These are phyloP conservation scores for Xylariales sp. DNA, from an alignment of 2,329 filamentous ascomycete genomes.

Conservation along the genomic window DNA sequence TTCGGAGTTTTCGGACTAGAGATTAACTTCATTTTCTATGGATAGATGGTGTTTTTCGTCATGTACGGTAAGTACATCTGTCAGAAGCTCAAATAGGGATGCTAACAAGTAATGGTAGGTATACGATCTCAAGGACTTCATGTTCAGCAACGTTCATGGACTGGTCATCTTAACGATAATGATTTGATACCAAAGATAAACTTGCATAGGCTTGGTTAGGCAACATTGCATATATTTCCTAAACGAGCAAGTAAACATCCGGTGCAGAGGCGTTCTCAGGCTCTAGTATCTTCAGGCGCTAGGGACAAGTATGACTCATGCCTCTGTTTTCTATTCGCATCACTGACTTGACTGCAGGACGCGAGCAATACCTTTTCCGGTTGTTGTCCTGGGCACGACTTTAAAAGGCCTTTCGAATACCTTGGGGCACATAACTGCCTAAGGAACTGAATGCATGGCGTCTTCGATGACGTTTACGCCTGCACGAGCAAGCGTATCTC, in stretches of 20 bases:
- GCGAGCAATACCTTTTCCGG: conserved; percentile 15
- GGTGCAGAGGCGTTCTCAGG: conserved; percentile 12
- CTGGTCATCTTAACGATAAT: conserved; percentile 13
- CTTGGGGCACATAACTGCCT: background rate
- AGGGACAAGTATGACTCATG: too few relatives aligned
- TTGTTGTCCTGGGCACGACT: conserved; percentile 29
- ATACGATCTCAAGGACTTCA: conserved; percentile 20
- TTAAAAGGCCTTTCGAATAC: conserved; percentile 27
- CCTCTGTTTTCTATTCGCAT: too few relatives aligned
- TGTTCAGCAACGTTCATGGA: conserved; percentile 18
- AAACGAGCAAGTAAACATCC: conserved; percentile 13
- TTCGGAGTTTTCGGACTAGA: conserved; percentile 16
- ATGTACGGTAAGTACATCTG: conserved; percentile 13
- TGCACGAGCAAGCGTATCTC: too few relatives aligned
- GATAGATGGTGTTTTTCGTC: conserved; percentile 15
- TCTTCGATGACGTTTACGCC: too few relatives aligned
- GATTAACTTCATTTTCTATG: conserved; percentile 15
- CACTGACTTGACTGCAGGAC: conserved; percentile 6
- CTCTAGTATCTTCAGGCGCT: background rate
- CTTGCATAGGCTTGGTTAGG: conserved; percentile 13
- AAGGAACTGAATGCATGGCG: too few relatives aligned
- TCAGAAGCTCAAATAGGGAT: background rate
- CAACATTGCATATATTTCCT: conserved; percentile 12
- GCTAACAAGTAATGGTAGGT: conserved; percentile 10
- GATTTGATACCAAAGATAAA: conserved; percentile 16